phyloP scores from a whole-genome alignment of 2,329 filamentous ascomycete species.

The Didymella lethalis region DNA sequence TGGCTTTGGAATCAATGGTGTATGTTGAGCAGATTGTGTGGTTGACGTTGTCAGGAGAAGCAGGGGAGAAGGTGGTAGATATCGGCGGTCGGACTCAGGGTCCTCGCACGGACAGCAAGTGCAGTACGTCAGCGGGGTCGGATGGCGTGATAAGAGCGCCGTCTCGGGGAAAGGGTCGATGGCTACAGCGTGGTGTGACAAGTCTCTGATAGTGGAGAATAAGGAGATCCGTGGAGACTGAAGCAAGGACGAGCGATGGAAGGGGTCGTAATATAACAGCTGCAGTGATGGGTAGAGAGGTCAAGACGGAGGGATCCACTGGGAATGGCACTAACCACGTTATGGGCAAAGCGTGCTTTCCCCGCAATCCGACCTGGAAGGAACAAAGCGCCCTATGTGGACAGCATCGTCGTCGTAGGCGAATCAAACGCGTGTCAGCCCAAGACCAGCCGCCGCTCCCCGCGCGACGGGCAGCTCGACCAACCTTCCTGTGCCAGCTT shows the following conservation, averaged over 20 bases:
- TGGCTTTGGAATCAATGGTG: constrained; percentile 10
- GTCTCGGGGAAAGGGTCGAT: constrained; percentile 24
- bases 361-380: constrained; percentile 44
- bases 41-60: constrained; percentile 21
- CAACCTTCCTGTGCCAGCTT: constrained; percentile 31
- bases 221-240: constrained; percentile 14
- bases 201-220: constrained; percentile 19
- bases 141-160: constrained; percentile 37
- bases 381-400: constrained; percentile 39
- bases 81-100: constrained; percentile 34
- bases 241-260: constrained; percentile 27
- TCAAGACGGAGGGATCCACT: constrained; percentile 17
- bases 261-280: constrained; percentile 37
- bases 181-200: constrained; percentile 26
- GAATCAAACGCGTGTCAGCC: constrained; percentile 11
- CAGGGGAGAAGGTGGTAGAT: constrained; percentile 30
- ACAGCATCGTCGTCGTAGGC: constrained; percentile 7
- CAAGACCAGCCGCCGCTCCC: constrained; percentile 21
- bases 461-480: constrained; percentile 26
- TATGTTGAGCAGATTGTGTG: not conserved
- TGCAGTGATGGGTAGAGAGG: constrained; percentile 21
- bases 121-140: constrained; percentile 37
- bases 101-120: constrained; percentile 22
- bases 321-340: constrained; percentile 1
- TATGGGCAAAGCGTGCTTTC: constrained; percentile 37